Conservation (phyloP, 2,329 filamentous ascomycete genomes). For the Ophiobolus disseminans region DNA sequence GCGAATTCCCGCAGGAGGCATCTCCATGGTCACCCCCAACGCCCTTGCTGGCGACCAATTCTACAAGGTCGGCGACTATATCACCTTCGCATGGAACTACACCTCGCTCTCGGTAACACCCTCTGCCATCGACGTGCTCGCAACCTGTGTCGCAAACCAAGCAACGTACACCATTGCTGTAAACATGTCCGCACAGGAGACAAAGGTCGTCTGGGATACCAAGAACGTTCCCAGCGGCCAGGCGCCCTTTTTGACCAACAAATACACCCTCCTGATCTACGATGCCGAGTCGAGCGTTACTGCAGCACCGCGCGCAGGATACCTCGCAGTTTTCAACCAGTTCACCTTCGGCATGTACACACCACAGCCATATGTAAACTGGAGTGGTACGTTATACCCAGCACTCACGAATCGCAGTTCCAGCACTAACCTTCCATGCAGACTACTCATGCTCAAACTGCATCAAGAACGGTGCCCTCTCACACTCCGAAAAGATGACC, state of each 20-base stretch:
- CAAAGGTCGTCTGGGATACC: slow-evolving; percentile 68
- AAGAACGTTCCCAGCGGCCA: slow-evolving; percentile 36
- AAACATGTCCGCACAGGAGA: slow-evolving; percentile 63
- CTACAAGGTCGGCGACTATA: slow-evolving; percentile 68
- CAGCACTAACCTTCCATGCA: slow-evolving; percentile 30
- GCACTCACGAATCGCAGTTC: background rate
- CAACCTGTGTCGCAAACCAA: slow-evolving; percentile 65
- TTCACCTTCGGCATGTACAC: slow-evolving; percentile 70
- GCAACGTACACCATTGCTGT: slow-evolving; percentile 67
- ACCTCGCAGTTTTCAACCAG: slow-evolving; percentile 60
- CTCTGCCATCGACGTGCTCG: slow-evolving; percentile 66
- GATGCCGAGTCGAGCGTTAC: slow-evolving; percentile 62
- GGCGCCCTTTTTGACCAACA: slow-evolving; percentile 62
- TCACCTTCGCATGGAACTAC: slow-evolving; percentile 74
- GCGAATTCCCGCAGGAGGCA: slow-evolving; percentile 63
- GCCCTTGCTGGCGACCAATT: slow-evolving; percentile 59
- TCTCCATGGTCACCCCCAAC: slow-evolving; percentile 67
- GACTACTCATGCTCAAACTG: slow-evolving; percentile 66
- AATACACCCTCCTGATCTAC: slow-evolving; percentile 69
- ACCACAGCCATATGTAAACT: slow-evolving; percentile 59
- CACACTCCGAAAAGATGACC: slow-evolving; percentile 61
- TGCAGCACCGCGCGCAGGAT: slow-evolving; percentile 61
- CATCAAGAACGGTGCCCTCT: slow-evolving; percentile 54
- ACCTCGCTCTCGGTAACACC: slow-evolving; percentile 68
- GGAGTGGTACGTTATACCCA: slow-evolving; percentile 52